These are phyloP conservation scores for Gossypium bickii DNA, from an alignment of 345 rosid species.

Conservation along the genomic window DNA sequence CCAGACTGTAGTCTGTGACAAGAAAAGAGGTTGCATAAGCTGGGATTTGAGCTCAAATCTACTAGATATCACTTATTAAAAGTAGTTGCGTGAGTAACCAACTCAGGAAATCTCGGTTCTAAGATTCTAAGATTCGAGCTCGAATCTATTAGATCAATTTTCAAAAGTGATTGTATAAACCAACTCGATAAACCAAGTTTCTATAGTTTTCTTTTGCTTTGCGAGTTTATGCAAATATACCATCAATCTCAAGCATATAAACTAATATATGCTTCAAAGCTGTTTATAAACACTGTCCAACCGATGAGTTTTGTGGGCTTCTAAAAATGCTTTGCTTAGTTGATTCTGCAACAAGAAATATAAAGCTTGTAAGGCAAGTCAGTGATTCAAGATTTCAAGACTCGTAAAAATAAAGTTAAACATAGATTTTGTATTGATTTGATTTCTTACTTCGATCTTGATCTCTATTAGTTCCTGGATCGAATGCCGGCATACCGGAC, in stretches of 20 bases:
- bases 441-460: slow-evolving; percentile 36
- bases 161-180: neutral
- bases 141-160: neutral
- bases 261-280: neutral
- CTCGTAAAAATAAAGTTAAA: neutral
- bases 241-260: neutral
- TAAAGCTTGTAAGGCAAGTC: slow-evolving; percentile 1
- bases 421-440: neutral
- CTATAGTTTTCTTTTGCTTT: neutral
- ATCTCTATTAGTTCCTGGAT: slow-evolving; percentile 69
- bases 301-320: neutral
- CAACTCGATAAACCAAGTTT: neutral
- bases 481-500: slow-evolving; percentile 82
- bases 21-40: neutral
- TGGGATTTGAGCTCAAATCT: neutral
- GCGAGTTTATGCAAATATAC: neutral
- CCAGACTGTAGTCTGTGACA: neutral
- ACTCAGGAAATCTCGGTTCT: too few species aligned
- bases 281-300: neutral
- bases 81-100: too few species aligned
- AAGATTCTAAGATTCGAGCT: neutral
- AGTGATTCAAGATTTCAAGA: neutral
- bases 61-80: neutral
- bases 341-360: slow-evolving; percentile 7
- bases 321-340: neutral